phyloP scores from a whole-genome alignment of 371 early-diverging fungal genomes.

The Mucor irregularis region DNA sequence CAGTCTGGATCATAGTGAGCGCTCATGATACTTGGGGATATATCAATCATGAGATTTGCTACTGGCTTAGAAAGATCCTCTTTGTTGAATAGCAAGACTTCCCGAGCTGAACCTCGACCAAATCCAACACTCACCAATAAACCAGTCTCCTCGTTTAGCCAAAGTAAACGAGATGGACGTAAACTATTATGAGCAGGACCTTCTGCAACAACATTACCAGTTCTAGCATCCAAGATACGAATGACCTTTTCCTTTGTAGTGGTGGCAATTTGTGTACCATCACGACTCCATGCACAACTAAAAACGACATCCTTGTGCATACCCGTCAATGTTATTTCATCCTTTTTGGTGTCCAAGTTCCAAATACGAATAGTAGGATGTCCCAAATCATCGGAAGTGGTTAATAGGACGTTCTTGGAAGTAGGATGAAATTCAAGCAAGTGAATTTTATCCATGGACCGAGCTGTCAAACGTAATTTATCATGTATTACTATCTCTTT shows the following conservation, averaged over 20 bases:
- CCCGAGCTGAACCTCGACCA: constrained; percentile 61
- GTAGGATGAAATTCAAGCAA: constrained; percentile 67
- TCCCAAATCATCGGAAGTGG: constrained; percentile 55
- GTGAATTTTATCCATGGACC: constrained; percentile 60
- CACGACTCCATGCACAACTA: constrained; percentile 62
- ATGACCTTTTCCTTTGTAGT: constrained; percentile 67
- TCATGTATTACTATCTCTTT: too few relatives aligned
- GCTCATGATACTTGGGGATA: constrained; percentile 74
- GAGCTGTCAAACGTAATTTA: constrained; percentile 11
- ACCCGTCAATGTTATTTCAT: constrained; percentile 30
- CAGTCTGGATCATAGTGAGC: constrained; percentile 72
- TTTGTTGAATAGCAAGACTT: constrained; percentile 60
- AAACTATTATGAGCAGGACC: constrained; percentile 69
- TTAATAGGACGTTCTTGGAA: constrained; percentile 56
- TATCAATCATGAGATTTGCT: constrained; percentile 56
- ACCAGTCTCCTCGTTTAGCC: constrained; percentile 53
- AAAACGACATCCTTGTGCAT: constrained; percentile 48
- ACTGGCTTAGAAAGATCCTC: constrained; percentile 42
- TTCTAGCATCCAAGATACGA: constrained; percentile 61
- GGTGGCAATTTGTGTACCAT: constrained; percentile 66
- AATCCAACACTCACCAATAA: constrained; percentile 73
- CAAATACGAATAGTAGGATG: constrained; percentile 55
- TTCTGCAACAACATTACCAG: constrained; percentile 54
- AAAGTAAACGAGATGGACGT: constrained; percentile 71
- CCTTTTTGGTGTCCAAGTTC: constrained; percentile 43